Evolutionary conservation across 495 filamentous ascomycete species (phyloP).

Genomic region (Aspergillus carlsbadensis): DNA sequence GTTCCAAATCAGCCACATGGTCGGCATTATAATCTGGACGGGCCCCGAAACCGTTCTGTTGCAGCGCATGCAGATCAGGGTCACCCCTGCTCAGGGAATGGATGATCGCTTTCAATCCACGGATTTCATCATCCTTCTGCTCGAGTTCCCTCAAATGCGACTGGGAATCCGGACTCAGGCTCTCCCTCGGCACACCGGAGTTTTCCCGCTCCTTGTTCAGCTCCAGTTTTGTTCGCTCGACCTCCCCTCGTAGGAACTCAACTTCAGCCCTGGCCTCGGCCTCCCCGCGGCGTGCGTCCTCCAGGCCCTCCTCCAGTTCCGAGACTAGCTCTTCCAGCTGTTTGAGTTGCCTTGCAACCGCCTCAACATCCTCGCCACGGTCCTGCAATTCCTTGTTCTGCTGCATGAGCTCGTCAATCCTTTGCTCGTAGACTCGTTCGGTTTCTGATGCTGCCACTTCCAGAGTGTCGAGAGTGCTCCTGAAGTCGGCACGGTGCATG

Average conservation of each 20-base stretch:
- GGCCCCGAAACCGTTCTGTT: slow-evolving; percentile 26
- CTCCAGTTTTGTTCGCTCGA: slow-evolving; percentile 90
- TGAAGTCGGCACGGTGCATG: slow-evolving; percentile 89
- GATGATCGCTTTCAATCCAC: slow-evolving; percentile 95
- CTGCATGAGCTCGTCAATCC: slow-evolving; percentile 82
- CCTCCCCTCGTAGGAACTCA: slow-evolving; percentile 93
- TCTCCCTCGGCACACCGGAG: slow-evolving; percentile 59
- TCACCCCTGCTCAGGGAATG: slow-evolving; percentile 82
- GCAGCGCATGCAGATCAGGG: slow-evolving; percentile 38
- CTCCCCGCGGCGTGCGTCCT: slow-evolving; percentile 94
- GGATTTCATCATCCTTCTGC: slow-evolving; percentile 95
- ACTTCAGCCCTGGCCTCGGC: slow-evolving; percentile 95
- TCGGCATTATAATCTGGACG: slow-evolving; percentile 31
- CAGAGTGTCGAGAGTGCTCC: slow-evolving; percentile 93
- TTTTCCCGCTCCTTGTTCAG: slow-evolving; percentile 87
- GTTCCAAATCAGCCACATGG: slow-evolving; percentile 56
- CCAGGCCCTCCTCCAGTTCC: slow-evolving; percentile 93
- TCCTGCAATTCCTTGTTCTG: slow-evolving; percentile 81
- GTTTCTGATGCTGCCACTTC: slow-evolving; percentile 97
- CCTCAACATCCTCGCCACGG: slow-evolving; percentile 83
- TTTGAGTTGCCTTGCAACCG: slow-evolving; percentile 85
- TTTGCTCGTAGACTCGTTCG: slow-evolving; percentile 94
- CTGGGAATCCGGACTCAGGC: slow-evolving; percentile 48
- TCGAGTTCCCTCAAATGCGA: slow-evolving; percentile 71
- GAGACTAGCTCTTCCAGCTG: slow-evolving; percentile 94